Evolutionary conservation across 805 yeast genomes (phyloP), one percentile per base, ranked within the genome.

Genomic region (Barnettozyma salicaria): DNA sequence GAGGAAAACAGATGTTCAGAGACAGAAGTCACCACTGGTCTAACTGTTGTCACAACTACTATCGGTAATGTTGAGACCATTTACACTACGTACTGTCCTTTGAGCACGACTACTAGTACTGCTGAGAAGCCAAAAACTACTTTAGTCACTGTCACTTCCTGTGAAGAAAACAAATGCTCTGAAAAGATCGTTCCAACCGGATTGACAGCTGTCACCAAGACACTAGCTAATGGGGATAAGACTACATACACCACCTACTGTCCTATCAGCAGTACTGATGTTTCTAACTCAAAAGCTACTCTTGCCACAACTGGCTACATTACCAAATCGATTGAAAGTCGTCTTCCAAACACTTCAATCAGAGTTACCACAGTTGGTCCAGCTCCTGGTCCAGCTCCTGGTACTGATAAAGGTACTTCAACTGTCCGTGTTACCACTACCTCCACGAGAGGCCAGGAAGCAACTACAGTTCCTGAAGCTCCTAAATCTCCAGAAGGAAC

Each of bases 21-120:
- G 16, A 22, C 12, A 16, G 22, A 28, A 12, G 33, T 23, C 17
- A 34, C 29, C 18, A 28, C 38, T 7, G 30, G 29, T 25, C 10
- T 20, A 4, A 26, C 36, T 10, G 24, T 20, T 14, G 18, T 33
- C 6, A 19, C 36, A 5, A 27, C 37, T 14, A 34, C 30, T 13
- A 14, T 13, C 11, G 13, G 18, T 5, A 30, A 30, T 11, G 11
- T 12, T 25, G 30, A 25, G 11, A 30, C 30, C 6, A 30, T 19
- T n/a, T 17, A 37, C 33, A 22, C 24, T 19, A 35, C 37, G 13
- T 22, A 29, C 26, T 34, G 32, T 28, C 28, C 37, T 27, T 21
- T 34, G 10, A 23, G n/a, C n/a, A n/a, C n/a, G n/a, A n/a, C n/a
- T n/a, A n/a, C 19, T 6, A 17, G 17, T 30, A 9, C 18, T 12